Evolutionary conservation across 352 stramenopile genomes (phyloP), one percentile per base, ranked within the genome.

Genomic region (Pythium apleroticum): DNA sequence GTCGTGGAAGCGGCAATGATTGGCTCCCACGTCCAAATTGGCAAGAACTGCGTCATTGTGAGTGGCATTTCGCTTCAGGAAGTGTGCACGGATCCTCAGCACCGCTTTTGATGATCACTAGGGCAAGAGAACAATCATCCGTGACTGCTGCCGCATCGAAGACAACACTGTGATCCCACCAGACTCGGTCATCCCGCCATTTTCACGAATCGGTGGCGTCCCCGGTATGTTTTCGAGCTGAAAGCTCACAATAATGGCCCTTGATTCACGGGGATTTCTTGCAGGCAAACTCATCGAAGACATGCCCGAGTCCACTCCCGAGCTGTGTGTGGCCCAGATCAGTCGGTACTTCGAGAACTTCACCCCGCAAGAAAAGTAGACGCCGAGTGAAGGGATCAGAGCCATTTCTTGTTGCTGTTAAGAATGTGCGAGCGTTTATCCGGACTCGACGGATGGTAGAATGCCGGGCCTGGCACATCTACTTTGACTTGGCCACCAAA

Each of bases 281-380:
- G 31, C 25, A 93, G 85, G 76, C 19, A 90, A 80, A 77, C 54
- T 90, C 52, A 63, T 91, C 2, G 76, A 85, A 20, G 86, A 95
- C 65, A 87, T 94, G 80, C 78, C 86, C 20, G 86, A 94, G 73
- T 80, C 84, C n/a, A 94, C 86, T 14, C 86, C 83, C 24, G 86
- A 92, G 64, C 57, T 86, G 52, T 91, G 72, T 48, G 70, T 81
- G 17, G 75, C 77, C 41, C 84, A 93, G 67, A 88, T 95, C 59
- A 86, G 77, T 69, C 80, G 86, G 28, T 95, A 89, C 66, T 95
- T 93, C 72, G 86, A 93, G 49, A 91, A 91, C 65, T 95, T 95
- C 62, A 85, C 71, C 11, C 82, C 80, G 9, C 66, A 60, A 54
- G 49, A 75, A n/a, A 71, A 57, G 25, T 64, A 33, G 55, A 20